phyloP scores from a whole-genome alignment of 1,284 basidiomycete species.

The Cryptococcus sp. region DNA sequence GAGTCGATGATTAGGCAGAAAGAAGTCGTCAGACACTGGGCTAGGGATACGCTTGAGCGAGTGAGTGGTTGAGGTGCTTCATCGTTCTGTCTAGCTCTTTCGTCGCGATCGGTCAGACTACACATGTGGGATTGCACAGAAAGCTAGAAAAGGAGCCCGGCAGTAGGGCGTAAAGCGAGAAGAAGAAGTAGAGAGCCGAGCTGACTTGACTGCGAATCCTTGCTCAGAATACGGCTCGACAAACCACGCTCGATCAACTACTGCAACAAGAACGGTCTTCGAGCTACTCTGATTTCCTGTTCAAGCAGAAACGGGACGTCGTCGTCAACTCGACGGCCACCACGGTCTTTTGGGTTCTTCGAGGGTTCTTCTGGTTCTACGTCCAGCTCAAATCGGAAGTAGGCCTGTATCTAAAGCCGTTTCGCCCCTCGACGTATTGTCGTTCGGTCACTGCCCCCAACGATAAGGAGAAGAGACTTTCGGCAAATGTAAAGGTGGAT shows the following conservation, averaged over 20 bases:
- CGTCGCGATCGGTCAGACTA: background rate
- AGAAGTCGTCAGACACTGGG: constrained; percentile 15
- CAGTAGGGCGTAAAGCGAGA: too few species aligned
- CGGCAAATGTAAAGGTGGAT: background rate
- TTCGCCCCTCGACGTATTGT: constrained; percentile 6
- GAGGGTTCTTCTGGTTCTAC: constrained; percentile 3
- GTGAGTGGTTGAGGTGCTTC: background rate
- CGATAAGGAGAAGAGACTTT: background rate
- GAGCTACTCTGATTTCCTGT: background rate
- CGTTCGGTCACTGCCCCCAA: background rate
- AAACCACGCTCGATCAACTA: constrained; percentile 12
- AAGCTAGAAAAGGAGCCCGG: background rate
- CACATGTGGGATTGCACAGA: background rate
- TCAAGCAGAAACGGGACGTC: constrained; percentile 6
- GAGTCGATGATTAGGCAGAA: constrained; percentile 19
- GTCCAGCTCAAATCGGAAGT: constrained; percentile 11
- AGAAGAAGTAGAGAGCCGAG: background rate
- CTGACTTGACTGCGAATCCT: background rate
- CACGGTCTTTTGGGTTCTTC: background rate
- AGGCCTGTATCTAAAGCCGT: constrained; percentile 3
- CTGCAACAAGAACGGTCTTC: constrained; percentile 5
- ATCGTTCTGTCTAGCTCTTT: background rate
- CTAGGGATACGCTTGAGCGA: constrained; percentile 9
- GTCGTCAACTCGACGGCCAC: constrained; percentile 4
- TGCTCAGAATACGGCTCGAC: background rate